phyloP scores from a whole-genome alignment of 1,284 basidiomycete species.

The Porogramme epimiltina region DNA sequence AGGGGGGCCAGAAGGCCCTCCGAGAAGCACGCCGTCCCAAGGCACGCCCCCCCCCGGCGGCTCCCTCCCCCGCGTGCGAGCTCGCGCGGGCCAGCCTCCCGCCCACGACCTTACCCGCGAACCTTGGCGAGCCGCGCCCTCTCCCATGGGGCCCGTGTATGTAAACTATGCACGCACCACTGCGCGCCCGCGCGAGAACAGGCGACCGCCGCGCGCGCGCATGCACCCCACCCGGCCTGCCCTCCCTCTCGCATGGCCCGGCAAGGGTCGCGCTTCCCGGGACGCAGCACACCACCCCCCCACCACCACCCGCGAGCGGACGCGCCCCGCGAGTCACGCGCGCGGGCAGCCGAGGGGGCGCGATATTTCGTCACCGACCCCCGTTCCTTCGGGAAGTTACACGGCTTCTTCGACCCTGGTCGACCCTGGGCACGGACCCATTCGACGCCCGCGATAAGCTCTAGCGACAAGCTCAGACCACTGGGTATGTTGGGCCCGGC shows the following conservation, averaged over 20 bases:
- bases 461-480: too few species aligned
- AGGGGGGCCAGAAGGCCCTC: conserved; percentile 6
- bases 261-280: too few species aligned
- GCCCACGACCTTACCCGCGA: conserved; percentile 10
- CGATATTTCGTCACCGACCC: background rate
- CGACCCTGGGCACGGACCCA: background rate
- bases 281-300: too few species aligned
- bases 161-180: too few species aligned
- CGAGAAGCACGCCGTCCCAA: conserved; percentile 8
- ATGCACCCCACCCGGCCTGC: too few species aligned
- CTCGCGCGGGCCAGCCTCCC: background rate
- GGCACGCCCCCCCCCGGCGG: conserved; percentile 7
- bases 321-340: too few species aligned
- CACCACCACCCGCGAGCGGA: too few species aligned
- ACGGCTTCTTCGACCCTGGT: background rate
- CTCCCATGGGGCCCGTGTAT: background rate
- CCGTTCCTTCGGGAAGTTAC: background rate
- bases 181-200: too few species aligned
- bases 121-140: conserved; percentile 6
- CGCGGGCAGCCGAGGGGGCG: background rate
- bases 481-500: too few species aligned
- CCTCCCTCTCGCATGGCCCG: too few species aligned
- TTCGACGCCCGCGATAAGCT: background rate
- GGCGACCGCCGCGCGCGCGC: too few species aligned
- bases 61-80: conserved; percentile 1